Conservation (phyloP, 1,284 basidiomycete species). For the Naganishia sp. region DNA sequence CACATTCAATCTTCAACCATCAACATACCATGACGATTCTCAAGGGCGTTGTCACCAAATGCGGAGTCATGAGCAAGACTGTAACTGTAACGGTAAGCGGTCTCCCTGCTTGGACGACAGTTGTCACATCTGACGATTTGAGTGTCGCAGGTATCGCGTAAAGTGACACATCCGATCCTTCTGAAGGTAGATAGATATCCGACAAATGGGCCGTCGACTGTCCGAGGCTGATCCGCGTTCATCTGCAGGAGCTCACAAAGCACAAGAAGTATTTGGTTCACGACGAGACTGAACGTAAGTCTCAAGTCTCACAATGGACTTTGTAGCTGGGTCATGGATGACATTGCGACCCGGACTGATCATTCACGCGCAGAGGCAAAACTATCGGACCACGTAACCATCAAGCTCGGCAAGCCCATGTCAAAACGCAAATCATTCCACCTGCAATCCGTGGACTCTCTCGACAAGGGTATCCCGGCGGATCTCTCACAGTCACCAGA, state of each 20-base stretch:
- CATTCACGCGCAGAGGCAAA: conserved; percentile 37
- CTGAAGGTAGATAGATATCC: conserved; percentile 26
- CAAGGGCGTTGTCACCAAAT: conserved; percentile 42
- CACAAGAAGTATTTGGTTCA: conserved; percentile 48
- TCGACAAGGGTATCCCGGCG: conserved; percentile 16
- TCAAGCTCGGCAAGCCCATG: conserved; percentile 44
- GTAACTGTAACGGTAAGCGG: conserved; percentile 46
- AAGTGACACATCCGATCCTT: conserved; percentile 30
- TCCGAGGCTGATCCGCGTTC: neutral
- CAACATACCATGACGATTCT: conserved; percentile 31
- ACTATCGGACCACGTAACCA: conserved; percentile 44
- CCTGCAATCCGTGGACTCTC: conserved; percentile 27
- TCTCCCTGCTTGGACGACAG: conserved; percentile 37
- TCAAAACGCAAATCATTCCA: conserved; percentile 44
- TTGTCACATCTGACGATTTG: neutral
- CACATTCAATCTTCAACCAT: neutral
- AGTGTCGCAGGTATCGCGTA: conserved; percentile 27
- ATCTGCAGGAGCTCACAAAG: conserved; percentile 36
- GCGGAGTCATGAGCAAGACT: conserved; percentile 48
- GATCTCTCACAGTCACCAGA: conserved; percentile 12
- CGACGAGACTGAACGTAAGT: conserved; percentile 45
- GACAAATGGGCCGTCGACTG: neutral
- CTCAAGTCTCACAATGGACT: neutral
- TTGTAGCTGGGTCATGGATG: neutral
- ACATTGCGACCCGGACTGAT: neutral